Evolutionary conservation across 352 stramenopile genomes (phyloP).

Genomic region (Pythium phragmiticola): DNA sequence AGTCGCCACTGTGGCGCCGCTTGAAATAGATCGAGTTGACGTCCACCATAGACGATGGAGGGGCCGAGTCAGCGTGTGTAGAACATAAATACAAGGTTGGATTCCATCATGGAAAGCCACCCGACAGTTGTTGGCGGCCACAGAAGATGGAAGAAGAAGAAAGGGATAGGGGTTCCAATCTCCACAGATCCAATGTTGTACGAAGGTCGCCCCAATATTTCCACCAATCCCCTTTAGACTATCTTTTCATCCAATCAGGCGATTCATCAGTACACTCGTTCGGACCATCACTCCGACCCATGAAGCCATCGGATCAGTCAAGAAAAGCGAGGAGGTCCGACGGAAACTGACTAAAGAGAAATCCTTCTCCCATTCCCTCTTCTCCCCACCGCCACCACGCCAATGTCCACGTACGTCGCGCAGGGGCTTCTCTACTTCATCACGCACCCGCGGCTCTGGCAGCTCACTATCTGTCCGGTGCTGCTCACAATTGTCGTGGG

Average conservation of each 20-base stretch:
- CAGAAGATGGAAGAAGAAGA: too few relatives aligned
- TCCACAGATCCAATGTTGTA: not conserved
- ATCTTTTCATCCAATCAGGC: too few relatives aligned
- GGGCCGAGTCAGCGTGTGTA: too few relatives aligned
- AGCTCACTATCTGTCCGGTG: conserved; percentile 50
- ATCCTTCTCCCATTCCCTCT: not conserved
- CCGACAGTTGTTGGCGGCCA: too few relatives aligned
- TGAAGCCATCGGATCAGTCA: not conserved
- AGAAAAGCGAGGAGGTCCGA: not conserved
- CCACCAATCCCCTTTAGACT: too few relatives aligned
- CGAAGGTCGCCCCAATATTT: not conserved
- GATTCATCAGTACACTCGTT: not conserved
- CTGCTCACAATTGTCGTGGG: conserved; percentile 57
- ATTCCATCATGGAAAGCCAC: too few relatives aligned
- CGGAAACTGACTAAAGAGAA: too few relatives aligned
- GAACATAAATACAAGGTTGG: too few relatives aligned
- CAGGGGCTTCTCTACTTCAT: conserved; percentile 56
- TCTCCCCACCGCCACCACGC: not conserved
- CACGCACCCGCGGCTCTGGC: conserved; percentile 59
- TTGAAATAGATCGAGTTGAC: too few relatives aligned
- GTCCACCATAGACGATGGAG: too few relatives aligned
- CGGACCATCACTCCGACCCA: not conserved
- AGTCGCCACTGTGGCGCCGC: too few relatives aligned
- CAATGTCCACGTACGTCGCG: conserved; percentile 57
- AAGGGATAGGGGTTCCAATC: not conserved